Base-by-base conservation (phyloP, 2,329 filamentous ascomycete species). In the Diaporthe citriasiana region DNA sequence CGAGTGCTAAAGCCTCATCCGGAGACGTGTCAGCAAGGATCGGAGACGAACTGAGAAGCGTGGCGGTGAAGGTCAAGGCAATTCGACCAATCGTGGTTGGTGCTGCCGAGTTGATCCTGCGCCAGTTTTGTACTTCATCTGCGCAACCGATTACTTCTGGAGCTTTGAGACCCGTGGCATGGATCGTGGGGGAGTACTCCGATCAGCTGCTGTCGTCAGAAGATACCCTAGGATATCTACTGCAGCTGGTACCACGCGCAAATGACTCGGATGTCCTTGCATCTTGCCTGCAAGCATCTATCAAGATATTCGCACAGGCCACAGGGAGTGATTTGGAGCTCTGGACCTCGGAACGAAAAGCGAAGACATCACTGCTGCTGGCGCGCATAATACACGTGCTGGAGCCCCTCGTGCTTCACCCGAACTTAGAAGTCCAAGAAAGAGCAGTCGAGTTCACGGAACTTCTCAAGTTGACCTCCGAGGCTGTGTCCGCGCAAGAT, bases 381-480 rank as follows among this genome's bases (percentile, higher is more conserved):
- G 93, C 94, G 38, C 91, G 95, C 2, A 91, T 98, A 9, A 90
- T 97, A 27, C 91, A 97, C 81, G 93, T 94, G 63, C 85, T 98
- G 30, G 95, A 98, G 79, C 90, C 92, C 0, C 83, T 98, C 22
- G 91, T 92, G 0, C 87, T 92, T 53, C 95, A 98, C 81, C 95
- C 96, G 0, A 94, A 92, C 78, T 87, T 99, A 1, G 97, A 99
- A 81, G 95, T 99, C 4, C 97, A 99, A 83, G 97, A 98, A 82
- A 91, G 97, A 73, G 93, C 95, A 4, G 95, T 98, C 1, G 95
- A 98, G 80, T 97, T 98, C 78, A 89, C 95, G 0, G 97, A 99
- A 81, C 87, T 98, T 17, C 90, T 98, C 79, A 95, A 95, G 74
- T 87, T 99, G 57, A 95, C 94, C 2, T 91, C 92, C 1, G 97